Evolutionary conservation across 192 early-diverging fungal species (phyloP), one percentile per base, ranked within the genome.

Genomic region (Umbelopsis ramanniana): DNA sequence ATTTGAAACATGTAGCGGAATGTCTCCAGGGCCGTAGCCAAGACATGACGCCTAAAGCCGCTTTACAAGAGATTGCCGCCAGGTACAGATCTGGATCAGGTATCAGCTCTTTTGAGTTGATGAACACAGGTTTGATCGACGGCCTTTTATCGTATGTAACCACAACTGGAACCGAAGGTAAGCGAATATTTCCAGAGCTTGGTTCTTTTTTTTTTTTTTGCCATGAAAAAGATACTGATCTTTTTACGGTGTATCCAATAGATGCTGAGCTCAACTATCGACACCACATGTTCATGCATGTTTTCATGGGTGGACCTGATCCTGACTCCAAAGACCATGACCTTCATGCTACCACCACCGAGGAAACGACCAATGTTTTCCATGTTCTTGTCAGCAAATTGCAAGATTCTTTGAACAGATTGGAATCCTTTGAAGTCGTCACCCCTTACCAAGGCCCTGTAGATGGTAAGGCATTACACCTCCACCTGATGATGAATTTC

Each of bases 71-170:
- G 8, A 72, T 86, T 6, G 73, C 60, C 5, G 70, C 46, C 38
- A 73, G 80, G 22, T 66, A 69, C 46, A 66, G 74, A 21, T 75
- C 78, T 1, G 67, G 66, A 0, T 66, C 68, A 12, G 86, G 92
- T 1, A 86, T 93, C 45, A 95, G 93, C 12, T 89, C 89, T 6
- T 93, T 91, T 77, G 95, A 96, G 73, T 80, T 95, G 26, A 76
- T 90, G 67, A 90, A 89, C 68, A 94, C 90, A 69, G 92, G 93
- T 10, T 68, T 97, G 57, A 76, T 95, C 17, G 83, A 84, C 7
- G 81, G 82, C 21, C 54, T 95, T n/a, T 68, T 89, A 26, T 54
- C 52, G 6, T 91, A 86, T 72, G 67, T 92, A 45, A 79, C 72
- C 22, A 37, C 67, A 19, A 26, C 35, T 63, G 57, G 57, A 19